Base-by-base conservation (phyloP, 2,329 filamentous ascomycete species). In the Fusarium illudens region DNA sequence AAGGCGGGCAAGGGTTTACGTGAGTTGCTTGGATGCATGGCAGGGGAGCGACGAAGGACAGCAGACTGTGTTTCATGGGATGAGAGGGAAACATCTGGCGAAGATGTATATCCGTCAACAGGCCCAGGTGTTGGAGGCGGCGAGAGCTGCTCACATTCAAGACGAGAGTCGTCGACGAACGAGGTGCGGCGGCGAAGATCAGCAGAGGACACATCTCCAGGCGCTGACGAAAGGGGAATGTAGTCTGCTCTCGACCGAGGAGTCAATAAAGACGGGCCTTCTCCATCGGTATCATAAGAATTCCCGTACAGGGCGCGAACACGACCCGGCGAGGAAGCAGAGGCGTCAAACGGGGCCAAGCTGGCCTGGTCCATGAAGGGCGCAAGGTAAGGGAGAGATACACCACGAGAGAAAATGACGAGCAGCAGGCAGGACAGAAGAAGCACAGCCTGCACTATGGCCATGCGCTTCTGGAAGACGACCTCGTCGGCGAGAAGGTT, bases 401-500 rank as follows among this genome's bases (percentile, higher is more conserved):
- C 79, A 15, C 85, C 83, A 22, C 87, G 81, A 12, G 87, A 89
- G 76, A 98, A 97, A 34, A 98, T 90, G 20, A 97, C 92, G 1
- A 99, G 85, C 0, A 92, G 90, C 10, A 99, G 87, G 72, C 94
- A 97, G 46, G 95, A 89, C 1, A 98, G 86, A 6, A 98, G 86
- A 9, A 99, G 85, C 6, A 96, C 88, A 46, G 92, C 94, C 78
- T 98, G 96, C 32, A 97, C 87, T 60, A 98, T 96, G 5, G 92
- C 92, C 89, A 98, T 96, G 64, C 95, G 88, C 80, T 97, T 97
- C 79, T 91, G 89, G 71, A 91, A 91, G 33, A 90, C 87, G 22
- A 98, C 88, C 79, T 99, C 96, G 74, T 98, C 95, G n/a, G 95
- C 95, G 11, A 99, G 86, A 30, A 98, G 85, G 60, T 92, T 94